These are phyloP conservation scores for Paracamarosporium sp. DNA, from an alignment of 2,329 filamentous ascomycete genomes.

Conservation along the genomic window DNA sequence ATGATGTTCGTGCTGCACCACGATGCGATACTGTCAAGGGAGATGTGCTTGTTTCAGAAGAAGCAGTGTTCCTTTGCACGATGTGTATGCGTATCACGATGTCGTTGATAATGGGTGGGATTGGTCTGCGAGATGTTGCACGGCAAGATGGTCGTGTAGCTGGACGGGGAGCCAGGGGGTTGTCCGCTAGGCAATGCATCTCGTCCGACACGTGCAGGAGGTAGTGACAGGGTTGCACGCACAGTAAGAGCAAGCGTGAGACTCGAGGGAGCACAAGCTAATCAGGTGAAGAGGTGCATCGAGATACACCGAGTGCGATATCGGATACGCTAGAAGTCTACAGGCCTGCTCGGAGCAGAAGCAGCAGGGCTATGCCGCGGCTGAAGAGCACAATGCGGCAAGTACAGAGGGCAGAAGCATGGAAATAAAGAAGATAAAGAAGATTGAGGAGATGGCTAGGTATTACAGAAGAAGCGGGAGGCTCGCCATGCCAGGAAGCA, in stretches of 20 bases:
- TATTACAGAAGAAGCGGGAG: not conserved
- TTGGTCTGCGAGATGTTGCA: too few species aligned
- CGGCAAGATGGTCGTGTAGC: too few species aligned
- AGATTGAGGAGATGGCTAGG: not conserved
- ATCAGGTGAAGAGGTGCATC: conserved; percentile 12
- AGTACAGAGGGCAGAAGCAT: not conserved
- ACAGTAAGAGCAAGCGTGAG: conserved; percentile 3
- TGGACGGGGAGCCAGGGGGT: too few species aligned
- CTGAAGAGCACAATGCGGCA: not conserved
- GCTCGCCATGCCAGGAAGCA: not conserved
- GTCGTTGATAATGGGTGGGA: too few species aligned
- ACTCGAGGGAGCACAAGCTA: conserved; percentile 3
- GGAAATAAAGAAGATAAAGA: not conserved
- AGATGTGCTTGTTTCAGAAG: too few species aligned
- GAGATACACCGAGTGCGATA: conserved; percentile 10
- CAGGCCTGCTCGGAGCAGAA: not conserved
- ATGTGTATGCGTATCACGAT: too few species aligned
- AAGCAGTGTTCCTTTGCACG: too few species aligned
- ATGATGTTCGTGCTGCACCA: too few species aligned
- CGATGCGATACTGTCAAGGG: too few species aligned
- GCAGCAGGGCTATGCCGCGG: not conserved
- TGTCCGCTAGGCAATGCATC: too few species aligned
- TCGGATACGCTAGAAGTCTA: conserved; percentile 4
- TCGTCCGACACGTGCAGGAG: not conserved
- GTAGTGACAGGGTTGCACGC: not conserved